Conservation (phyloP, 1,284 basidiomycete genomes). For the Marasmius fiardii region DNA sequence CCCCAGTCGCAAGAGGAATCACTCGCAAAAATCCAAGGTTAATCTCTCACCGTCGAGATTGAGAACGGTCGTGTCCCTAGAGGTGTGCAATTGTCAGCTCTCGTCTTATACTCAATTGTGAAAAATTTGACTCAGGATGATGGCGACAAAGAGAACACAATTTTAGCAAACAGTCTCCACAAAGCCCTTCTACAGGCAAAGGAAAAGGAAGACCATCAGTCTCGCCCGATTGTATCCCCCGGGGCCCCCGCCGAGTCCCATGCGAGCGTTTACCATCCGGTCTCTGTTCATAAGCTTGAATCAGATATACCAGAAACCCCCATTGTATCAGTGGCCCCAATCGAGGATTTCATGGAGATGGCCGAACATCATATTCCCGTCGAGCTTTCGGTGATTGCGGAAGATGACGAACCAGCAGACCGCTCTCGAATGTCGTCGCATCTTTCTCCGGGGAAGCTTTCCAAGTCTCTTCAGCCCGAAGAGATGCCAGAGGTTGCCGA, state of each 20-base stretch:
- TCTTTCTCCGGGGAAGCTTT: neutral
- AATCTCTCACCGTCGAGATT: slow-evolving; percentile 35
- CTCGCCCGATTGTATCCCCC: neutral
- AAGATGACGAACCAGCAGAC: slow-evolving; percentile 61
- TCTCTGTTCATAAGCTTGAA: neutral
- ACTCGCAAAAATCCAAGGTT: slow-evolving; percentile 46
- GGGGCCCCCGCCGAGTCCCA: neutral
- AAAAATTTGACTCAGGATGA: slow-evolving; percentile 25
- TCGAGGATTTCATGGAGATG: neutral
- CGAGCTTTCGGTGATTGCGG: slow-evolving; percentile 66
- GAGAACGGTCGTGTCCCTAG: slow-evolving; percentile 38
- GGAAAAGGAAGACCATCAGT: slow-evolving; percentile 15
- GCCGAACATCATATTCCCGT: neutral
- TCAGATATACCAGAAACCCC: neutral
- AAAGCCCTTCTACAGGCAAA: slow-evolving; percentile 43
- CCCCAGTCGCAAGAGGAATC: slow-evolving; percentile 64
- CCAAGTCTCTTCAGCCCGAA: neutral
- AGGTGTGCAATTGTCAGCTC: slow-evolving; percentile 34
- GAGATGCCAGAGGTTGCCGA: neutral
- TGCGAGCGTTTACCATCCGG: neutral
- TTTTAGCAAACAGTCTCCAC: slow-evolving; percentile 48
- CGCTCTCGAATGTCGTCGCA: slow-evolving; percentile 27
- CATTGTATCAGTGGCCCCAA: neutral
- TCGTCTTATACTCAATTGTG: neutral
- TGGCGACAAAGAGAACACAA: slow-evolving; percentile 36